phyloP scores from a whole-genome alignment of 768 basidiomycete genomes.

The Galerina sulciceps region DNA sequence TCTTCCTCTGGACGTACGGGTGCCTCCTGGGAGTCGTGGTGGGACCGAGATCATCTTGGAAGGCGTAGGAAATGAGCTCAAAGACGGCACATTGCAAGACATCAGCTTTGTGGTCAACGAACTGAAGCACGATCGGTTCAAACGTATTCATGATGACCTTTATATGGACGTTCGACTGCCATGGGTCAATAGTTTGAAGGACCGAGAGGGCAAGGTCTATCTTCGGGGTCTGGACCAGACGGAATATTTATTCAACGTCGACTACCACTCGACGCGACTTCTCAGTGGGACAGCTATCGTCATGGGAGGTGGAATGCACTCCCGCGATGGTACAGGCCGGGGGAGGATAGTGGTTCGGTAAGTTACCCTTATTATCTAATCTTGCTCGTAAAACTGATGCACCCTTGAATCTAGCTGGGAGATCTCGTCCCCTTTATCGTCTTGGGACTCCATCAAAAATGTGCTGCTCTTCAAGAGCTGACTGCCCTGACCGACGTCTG shows the following conservation, averaged over 20 bases:
- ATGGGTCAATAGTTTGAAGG: slow-evolving; percentile 52
- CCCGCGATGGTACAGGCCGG: slow-evolving; percentile 31
- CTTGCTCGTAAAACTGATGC: slow-evolving; percentile 3
- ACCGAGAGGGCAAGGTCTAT: slow-evolving; percentile 47
- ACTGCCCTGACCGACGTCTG: background rate
- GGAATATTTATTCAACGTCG: slow-evolving; percentile 49
- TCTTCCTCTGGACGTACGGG: slow-evolving; percentile 53
- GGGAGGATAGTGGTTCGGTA: slow-evolving; percentile 30
- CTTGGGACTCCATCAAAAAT: slow-evolving; percentile 14
- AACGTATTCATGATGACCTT: slow-evolving; percentile 53
- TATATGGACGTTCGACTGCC: slow-evolving; percentile 54
- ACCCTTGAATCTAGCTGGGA: slow-evolving; percentile 27
- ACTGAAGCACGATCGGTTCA: slow-evolving; percentile 53
- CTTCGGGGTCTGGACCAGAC: slow-evolving; percentile 57
- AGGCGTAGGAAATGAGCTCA: slow-evolving; percentile 59
- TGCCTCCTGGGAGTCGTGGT: slow-evolving; percentile 58
- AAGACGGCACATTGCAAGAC: slow-evolving; percentile 60
- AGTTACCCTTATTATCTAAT: slow-evolving; percentile 1
- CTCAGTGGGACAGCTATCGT: slow-evolving; percentile 47
- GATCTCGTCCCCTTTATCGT: slow-evolving; percentile 26
- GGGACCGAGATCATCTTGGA: slow-evolving; percentile 59
- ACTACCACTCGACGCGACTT: slow-evolving; percentile 47
- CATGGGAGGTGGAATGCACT: slow-evolving; percentile 63
- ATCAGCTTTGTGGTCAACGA: slow-evolving; percentile 64
- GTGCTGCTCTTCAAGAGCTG: slow-evolving; percentile 17